Evolutionary conservation across 169 alveolate species (phyloP), one percentile per base, ranked within the genome.

Genomic region (Ichthyophthirius multifiliis): DNA sequence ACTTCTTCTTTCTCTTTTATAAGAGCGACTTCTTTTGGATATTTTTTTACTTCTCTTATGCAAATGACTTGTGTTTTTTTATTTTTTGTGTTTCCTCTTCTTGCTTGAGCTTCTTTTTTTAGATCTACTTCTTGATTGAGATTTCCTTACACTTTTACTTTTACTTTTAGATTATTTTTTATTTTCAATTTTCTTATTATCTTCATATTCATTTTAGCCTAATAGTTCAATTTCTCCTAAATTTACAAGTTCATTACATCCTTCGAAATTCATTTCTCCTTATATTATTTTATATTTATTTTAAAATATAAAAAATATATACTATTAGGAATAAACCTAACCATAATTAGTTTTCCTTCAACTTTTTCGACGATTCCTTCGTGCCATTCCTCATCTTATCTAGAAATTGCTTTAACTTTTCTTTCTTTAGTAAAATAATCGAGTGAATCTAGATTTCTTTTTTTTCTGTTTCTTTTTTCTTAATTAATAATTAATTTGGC

Each of bases 361-460:
- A 76, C 32, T 37, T 18, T 35, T 62, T 78, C 82, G 7, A 47
- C 62, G 20, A 27, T 47, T 18, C 81, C 82, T 34, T 64, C 73
- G 63, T 88, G 89, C 90, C 90, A 84, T 76, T 80, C 84, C n/a
- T 75, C 67, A 82, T 88, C 89, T 16, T 32, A 41, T 39, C 76
- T 62, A 13, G 80, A 62, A 9, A 83, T 74, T 12, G 90, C 89
- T 43, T 47, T 83, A 1, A 84, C 79, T 2, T 31, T 44, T 5
- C 45, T 37, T 1, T 86, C 91, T 43, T 27, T 39, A 4, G 27
- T 35, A 44, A 90, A 82, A 9, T 67, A 37, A 18, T 34, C 18
- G 34, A 79, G 18, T 1, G 37, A 39, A 15, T 62, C 63, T 16
- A 67, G 13, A 78, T 90, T 86, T n/a, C 76, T 78, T 41, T 41